Base-by-base conservation (phyloP, 805 yeast genomes). In the Teunomyces cretensis region DNA sequence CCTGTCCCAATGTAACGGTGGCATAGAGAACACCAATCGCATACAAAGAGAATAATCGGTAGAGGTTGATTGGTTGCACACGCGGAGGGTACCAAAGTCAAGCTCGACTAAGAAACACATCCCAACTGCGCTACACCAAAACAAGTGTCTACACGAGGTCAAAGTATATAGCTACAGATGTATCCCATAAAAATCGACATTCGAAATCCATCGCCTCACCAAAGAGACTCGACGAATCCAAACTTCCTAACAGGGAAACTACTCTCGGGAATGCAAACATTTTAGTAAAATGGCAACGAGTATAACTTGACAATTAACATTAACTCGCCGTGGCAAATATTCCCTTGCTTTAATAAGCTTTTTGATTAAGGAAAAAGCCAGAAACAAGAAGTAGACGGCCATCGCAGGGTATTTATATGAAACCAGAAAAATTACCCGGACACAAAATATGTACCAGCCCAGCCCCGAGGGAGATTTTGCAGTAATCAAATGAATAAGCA, bases 241-340 rank as follows among this genome's bases (percentile, higher is more conserved):
- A 79, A 79, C 84, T 80, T 79, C 84, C 84, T 78, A 74, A 65
- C 61, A 70, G 83, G 83, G 65, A 51, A 67, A 43, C 58, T 68
- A 48, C 48, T 79, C 81, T 79, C 67, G 83, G 83, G 79, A 79
- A 71, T 62, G 63, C 56, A 51, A 35, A 19, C 27, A 58, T 61
- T 64, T 60, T 56, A 51, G 54, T 51, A 47, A 71, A 67, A 78
- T 80, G 84, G 84, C 84, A 80, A 79, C 83, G 83, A 66, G 71
- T 65, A 69, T 72, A 74, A 78, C 81, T 78, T 77, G 82, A 75
- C 72, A 71, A 72, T 74, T 48, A 74, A 66, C 79, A 74, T 77
- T 73, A 74, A 65, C 76, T 67, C 83, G 83, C 70, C 84, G 84
- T 80, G 84, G 84, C 84, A 79, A 76, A 75, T 70, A 68, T 69